A percentile compares a stretch with the other conserved stretches of the same genome.
Evolutionary conservation across 2,329 filamentous ascomycete genomes (phyloP).

Genomic region (Emmonsiellopsis sp.): DNA sequence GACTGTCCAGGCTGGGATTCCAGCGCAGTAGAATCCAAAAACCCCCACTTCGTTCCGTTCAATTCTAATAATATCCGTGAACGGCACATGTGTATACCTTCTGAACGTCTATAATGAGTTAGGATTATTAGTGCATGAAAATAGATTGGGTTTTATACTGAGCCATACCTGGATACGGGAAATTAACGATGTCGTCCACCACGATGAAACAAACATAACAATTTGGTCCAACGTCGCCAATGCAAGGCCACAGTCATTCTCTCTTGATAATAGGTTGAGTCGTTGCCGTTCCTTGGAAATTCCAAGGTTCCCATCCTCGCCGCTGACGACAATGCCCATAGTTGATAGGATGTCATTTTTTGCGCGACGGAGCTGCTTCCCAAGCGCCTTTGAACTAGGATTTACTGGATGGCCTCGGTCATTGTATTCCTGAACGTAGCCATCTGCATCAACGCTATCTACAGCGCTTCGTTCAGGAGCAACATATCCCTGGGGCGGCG

Average conservation of each 20-base stretch:
- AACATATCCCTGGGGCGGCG: conserved; percentile 14
- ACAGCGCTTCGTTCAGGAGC: conserved; percentile 15
- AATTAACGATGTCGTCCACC: conserved; percentile 33
- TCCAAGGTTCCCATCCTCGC: conserved; percentile 28
- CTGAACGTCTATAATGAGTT: conserved; percentile 26
- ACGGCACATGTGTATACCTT: conserved; percentile 27
- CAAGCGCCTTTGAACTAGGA: conserved; percentile 29
- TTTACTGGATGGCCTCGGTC: conserved; percentile 40
- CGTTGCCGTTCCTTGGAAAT: conserved; percentile 30
- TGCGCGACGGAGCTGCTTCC: conserved; percentile 35
- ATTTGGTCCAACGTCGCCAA: conserved; percentile 34
- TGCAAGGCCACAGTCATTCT: conserved; percentile 36
- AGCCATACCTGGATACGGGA: conserved; percentile 29
- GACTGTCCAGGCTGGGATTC: conserved; percentile 31
- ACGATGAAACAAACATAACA: conserved; percentile 31
- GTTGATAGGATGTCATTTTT: conserved; percentile 44
- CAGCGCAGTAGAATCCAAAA: conserved; percentile 31
- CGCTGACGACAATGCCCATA: conserved; percentile 40
- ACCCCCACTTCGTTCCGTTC: conserved; percentile 28
- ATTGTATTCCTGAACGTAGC: conserved; percentile 42
- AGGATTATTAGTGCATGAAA: conserved; percentile 7
- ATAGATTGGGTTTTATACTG: conserved; percentile 4
- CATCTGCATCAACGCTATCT: conserved; percentile 26
- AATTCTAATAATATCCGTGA: conserved; percentile 27
- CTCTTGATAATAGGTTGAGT: conserved; percentile 28